Evolutionary conservation across 805 yeast species (phyloP), one percentile per base, ranked within the genome.

Genomic region (Blastobotrys americana): DNA sequence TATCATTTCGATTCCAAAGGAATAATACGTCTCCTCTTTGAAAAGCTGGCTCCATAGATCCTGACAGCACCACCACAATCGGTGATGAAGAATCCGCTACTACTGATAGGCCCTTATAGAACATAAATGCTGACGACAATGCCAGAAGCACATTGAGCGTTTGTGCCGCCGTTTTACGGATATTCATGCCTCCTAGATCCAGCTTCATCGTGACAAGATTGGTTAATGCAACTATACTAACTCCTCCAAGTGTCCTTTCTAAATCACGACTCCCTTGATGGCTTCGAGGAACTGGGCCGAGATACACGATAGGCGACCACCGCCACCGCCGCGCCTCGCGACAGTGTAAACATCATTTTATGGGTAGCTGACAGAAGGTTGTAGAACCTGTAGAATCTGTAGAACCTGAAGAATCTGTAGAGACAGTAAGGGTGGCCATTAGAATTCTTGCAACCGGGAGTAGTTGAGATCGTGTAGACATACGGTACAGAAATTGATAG

Each of bases 1-100:
- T 61, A 17, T 66, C 58, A 45, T 82, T 79, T 53, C 97, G 73
- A 65, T 93, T 93, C 95, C 96, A 89, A 45, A 93, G 69, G 57
- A 93, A 81, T 49, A 93, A 68, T 15, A 93, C 82, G 61, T 93
- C 98, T 41, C 98, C 98, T 66, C 98, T 77, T 66, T 93, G 97
- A 73, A 93, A 93, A 1, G 98, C 98, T 2, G 98, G 98, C 63
- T 93, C 98, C 98, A 93, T 93, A 2, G 97, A 90, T 4, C 98
- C 98, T 1, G 97, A 88, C 40, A 93, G 75, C 6, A 93, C 98
- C 22, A 93, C 98, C 17, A 93, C 98, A 19, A 93, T 78, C 17
- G 98, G 98, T 1, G 97, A 85, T 49, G 85, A 81, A 0, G 96
- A 80, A 65, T 86, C 79, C 8, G 96, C 73, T 1, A 80, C 69